These are phyloP conservation scores for Globisporangium mamillatum DNA, from an alignment of 352 stramenopile genomes.

Conservation along the genomic window DNA sequence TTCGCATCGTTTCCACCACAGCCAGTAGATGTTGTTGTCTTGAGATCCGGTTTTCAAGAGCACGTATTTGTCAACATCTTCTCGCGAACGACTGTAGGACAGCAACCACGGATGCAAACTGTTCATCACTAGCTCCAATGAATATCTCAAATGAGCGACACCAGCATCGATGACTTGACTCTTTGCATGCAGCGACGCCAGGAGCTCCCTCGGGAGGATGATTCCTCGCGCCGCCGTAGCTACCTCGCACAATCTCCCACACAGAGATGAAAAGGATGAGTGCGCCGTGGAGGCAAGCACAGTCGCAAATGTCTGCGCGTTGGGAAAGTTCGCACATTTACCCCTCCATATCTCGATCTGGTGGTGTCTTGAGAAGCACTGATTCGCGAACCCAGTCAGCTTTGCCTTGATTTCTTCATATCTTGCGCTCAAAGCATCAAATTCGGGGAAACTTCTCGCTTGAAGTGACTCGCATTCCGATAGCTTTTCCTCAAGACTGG, in stretches of 20 bases:
- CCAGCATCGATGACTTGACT: constrained; percentile 31
- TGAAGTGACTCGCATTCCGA: constrained; percentile 7
- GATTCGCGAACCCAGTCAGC: constrained; percentile 34
- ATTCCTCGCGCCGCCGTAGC: constrained; percentile 4
- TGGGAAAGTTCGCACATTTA: constrained; percentile 26
- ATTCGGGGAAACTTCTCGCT: neutral
- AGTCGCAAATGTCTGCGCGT: constrained; percentile 4
- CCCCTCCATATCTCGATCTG: constrained; percentile 45
- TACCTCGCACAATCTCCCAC: constrained; percentile 16
- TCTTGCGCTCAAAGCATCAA: neutral
- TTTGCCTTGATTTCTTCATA: constrained; percentile 16
- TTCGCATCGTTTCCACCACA: constrained; percentile 37
- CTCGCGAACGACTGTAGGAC: constrained; percentile 33
- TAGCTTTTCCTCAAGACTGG: constrained; percentile 9
- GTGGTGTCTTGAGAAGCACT: constrained; percentile 47
- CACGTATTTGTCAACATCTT: constrained; percentile 41
- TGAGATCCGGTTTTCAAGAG: constrained; percentile 16
- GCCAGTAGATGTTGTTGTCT: constrained; percentile 45
- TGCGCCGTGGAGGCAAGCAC: constrained; percentile 1
- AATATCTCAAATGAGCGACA: constrained; percentile 23
- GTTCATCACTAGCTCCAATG: constrained; percentile 27
- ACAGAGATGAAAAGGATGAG: constrained; percentile 27
- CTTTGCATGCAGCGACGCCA: constrained; percentile 27
- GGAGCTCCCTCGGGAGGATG: constrained; percentile 21
- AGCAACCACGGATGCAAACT: constrained; percentile 36